Percentiles rank a stretch among this genome's conserved stretches.
phyloP scores from a whole-genome alignment of 2,329 filamentous ascomycete genomes.

The Arachnomyces sp. region DNA sequence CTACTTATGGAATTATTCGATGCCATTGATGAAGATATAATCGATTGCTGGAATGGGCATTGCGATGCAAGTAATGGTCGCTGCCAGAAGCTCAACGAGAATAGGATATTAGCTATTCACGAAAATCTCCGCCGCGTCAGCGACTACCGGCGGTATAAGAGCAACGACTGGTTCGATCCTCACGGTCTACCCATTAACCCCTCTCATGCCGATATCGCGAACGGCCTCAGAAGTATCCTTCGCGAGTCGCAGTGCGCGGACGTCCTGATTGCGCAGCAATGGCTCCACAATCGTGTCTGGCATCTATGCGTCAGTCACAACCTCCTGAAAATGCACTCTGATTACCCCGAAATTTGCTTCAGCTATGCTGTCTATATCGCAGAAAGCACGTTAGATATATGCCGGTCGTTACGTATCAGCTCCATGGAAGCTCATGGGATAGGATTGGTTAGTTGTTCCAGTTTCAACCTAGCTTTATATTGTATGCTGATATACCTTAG shows the following conservation, averaged over 20 bases:
- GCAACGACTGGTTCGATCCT: constrained; percentile 33
- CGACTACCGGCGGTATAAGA: constrained; percentile 28
- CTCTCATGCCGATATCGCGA: constrained; percentile 7
- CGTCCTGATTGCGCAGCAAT: constrained; percentile 36
- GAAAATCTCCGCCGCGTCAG: constrained; percentile 26
- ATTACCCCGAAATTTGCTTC: constrained; percentile 30
- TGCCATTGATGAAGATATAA: constrained; percentile 36
- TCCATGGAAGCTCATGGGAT: no score
- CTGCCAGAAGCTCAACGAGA: constrained; percentile 59
- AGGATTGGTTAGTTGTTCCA: no score
- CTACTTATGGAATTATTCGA: constrained; percentile 39
- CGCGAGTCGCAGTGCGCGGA: constrained; percentile 37
- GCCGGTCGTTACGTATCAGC: no score
- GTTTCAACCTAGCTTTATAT: no score
- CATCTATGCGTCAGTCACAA: constrained; percentile 35
- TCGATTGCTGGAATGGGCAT: constrained; percentile 38
- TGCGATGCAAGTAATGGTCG: constrained; percentile 56
- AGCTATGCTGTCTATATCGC: no score
- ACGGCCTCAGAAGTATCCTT: constrained; percentile 16
- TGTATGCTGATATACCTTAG: no score
- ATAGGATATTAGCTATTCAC: constrained; percentile 45
- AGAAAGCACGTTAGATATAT: no score
- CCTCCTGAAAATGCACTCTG: constrained; percentile 26
- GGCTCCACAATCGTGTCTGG: constrained; percentile 38
- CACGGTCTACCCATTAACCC: constrained; percentile 18